Evolutionary conservation across 352 stramenopile genomes (phyloP), one percentile per base, ranked within the genome.

Genomic region (Globisporangium takayamanum): DNA sequence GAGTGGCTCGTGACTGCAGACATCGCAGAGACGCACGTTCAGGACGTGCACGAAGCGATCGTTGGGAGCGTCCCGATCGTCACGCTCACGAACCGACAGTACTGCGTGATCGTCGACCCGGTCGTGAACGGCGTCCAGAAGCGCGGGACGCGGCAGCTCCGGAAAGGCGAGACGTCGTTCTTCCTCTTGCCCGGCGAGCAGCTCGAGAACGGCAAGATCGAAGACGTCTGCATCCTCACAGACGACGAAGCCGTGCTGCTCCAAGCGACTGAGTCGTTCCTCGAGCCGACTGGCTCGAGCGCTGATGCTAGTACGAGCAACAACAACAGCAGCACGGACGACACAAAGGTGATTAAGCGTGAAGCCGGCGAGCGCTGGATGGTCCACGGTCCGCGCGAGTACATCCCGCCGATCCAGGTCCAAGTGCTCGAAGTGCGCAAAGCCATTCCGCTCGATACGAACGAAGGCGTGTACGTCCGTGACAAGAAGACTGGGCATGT

Each of bases 161-260:
- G 80, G 33, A 86, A 88, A 53, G 83, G 83, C 25, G 83, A 92
- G 53, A 72, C 66, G 15, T 83, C 63, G 26, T 92, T 92, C 59
- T 92, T 92, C 67, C 63, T 92, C 26, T 67, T 79, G 44, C 83
- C 83, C 6, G 74, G 72, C 2, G 83, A 92, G 62, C 20, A 67
- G 44, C 56, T 90, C 1, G 82, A 90, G 49, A 78, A 87, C 56
- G 63, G 58, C n/a, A 59, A 64, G 14, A 87, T 91, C 44, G 59
- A 87, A 33, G 74, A 91, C 60, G 73, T 91, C 0, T 73, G 74
- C 52, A 74, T 92, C 28, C 57, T 92, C n/a, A 75, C 68, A 0
- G 80, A 92, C 41, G 83, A 91, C 41, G 80, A 92, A 60, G 83
- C 75, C n/a, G 78, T 92, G n/a, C 61, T 91, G 20, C 50, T 92